Percentiles rank a stretch among this genome's conserved stretches.
Evolutionary conservation across 441 rosid genomes (phyloP).

Genomic region (Populus hybrid): DNA sequence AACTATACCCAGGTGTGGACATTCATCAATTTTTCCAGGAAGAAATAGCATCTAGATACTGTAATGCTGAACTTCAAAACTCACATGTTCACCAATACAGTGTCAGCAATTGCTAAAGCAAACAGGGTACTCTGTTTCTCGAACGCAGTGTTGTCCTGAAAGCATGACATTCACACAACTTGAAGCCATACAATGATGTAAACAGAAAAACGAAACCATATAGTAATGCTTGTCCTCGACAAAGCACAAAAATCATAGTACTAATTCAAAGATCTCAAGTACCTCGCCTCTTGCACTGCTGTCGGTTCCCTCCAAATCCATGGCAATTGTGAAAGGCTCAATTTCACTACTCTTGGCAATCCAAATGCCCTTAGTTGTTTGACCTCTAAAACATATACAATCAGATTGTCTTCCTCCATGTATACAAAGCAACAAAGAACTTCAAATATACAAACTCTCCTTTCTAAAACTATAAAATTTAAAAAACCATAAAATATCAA

Average conservation of each 20-base stretch:
- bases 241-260: not conserved
- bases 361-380: conserved; percentile 97
- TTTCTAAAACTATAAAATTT: conserved; percentile 6
- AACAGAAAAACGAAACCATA: not conserved
- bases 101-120: conserved; percentile 85
- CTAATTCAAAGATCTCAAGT: not conserved
- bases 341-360: conserved; percentile 70
- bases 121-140: conserved; percentile 94
- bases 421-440: not conserved
- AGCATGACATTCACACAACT: conserved; percentile 1
- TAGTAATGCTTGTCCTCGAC: not conserved
- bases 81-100: conserved; percentile 89
- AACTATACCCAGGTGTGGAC: too few species aligned
- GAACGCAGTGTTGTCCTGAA: conserved; percentile 90
- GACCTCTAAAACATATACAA: conserved; percentile 49
- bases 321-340: conserved; percentile 76
- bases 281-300: conserved; percentile 98
- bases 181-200: not conserved
- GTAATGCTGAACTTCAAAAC: conserved; percentile 18
- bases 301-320: conserved; percentile 98
- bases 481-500: conserved; percentile 12
- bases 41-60: not conserved
- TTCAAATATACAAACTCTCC: not conserved
- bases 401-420: not conserved
- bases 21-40: not conserved